Base-by-base conservation (phyloP, 148 eudicot species). In the Cornus florida region DNA sequence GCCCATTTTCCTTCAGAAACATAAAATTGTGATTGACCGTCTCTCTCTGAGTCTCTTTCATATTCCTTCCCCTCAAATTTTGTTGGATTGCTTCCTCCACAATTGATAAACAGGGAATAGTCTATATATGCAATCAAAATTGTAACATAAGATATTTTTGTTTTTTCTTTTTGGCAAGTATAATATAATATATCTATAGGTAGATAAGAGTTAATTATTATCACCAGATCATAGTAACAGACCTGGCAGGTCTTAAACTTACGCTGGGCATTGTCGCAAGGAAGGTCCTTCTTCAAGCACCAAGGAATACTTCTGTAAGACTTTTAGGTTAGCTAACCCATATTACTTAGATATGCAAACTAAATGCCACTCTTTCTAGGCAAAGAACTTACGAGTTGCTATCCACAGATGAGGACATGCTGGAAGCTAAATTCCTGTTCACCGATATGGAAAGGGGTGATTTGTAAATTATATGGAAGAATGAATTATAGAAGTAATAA, bases 361-460 rank as follows among this genome's bases (percentile, higher is more conserved):
- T 35, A 35, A 35, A 35, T 35, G 38, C 38, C 38, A 35, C 38
- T 57, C 6, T 6, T 17, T 50, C 16, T 24, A 38, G 20, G 3
- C 35, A 1, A 57, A 41, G 67, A 78, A 80, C 89, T 88, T 88
- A 94, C 98, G 87, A 71, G 74, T 82, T 85, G 80, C 78, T 62
- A 0, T 43, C 64, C n/a, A 85, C 48, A 62, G 81, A 72, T 38
- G 89, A 87, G 72, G 78, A 83, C 28, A 28, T 28, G 80, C 92
- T 90, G 59, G 93, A 84, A 67, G 84, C 87, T 73, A 91, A 67
- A 80, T 94, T 91, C 84, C 98, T 94, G 94, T 60, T 39, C 39
- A 71, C 35, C 74, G 69, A 70, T n/a, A 73, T 20, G 82, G 22
- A 75, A 70, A 67, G 71, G 70, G 23, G 38, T 48, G 50, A 19